Conservation (phyloP, 441 rosid genomes). For the Erodium trifolium region DNA sequence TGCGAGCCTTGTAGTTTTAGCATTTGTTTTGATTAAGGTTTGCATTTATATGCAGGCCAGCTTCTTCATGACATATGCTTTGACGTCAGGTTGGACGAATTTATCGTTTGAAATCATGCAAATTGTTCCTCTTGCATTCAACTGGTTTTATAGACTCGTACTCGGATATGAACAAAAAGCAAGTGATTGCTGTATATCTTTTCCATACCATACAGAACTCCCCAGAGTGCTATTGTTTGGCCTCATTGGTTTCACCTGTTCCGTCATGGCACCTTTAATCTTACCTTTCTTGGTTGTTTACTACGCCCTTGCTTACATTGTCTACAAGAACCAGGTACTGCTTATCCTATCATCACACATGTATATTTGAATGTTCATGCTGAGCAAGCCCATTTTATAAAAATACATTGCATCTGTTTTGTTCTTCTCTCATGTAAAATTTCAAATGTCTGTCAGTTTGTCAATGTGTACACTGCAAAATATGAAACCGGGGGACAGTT, state of each 20-base stretch:
- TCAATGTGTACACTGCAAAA: conserved; percentile 61
- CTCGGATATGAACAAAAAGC: conserved; percentile 36
- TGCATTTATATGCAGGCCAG: conserved; percentile 52
- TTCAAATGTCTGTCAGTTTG: conserved; percentile 38
- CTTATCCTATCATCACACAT: not conserved
- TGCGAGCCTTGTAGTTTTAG: not conserved
- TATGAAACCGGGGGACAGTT: conserved; percentile 79
- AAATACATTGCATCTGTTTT: not conserved
- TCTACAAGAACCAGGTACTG: conserved; percentile 79
- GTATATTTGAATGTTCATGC: not conserved
- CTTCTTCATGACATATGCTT: conserved; percentile 88
- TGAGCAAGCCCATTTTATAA: not conserved
- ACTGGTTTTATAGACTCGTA: conserved; percentile 33
- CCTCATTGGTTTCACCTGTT: conserved; percentile 74
- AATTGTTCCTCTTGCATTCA: conserved; percentile 51
- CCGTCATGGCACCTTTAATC: conserved; percentile 77
- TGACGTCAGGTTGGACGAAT: conserved; percentile 94
- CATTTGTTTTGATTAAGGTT: conserved; percentile 10
- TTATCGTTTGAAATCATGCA: conserved; percentile 77
- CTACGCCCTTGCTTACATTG: conserved; percentile 61
- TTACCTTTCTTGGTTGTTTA: conserved; percentile 72
- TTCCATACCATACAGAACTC: conserved; percentile 85
- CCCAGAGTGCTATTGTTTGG: conserved; percentile 77
- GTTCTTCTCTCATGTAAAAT: not conserved
- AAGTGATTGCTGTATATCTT: conserved; percentile 37